A percentile compares a stretch with the other conserved stretches of the same genome.
These are phyloP conservation scores for Pythium sukuiense DNA, from an alignment of 352 stramenopile species.

Conservation along the genomic window DNA sequence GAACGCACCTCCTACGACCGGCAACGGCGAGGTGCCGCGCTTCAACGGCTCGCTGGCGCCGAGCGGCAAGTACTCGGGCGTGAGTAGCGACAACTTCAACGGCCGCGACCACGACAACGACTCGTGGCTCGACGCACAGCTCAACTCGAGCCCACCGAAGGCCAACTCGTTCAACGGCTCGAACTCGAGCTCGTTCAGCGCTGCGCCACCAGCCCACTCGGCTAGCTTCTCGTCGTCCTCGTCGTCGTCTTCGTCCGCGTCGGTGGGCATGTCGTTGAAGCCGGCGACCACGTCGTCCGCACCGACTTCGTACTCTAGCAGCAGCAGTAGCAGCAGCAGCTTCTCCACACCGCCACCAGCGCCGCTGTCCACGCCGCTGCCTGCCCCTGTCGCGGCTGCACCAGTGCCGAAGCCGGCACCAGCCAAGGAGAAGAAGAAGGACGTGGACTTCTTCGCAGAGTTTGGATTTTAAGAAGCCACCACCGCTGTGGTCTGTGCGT, in stretches of 20 bases:
- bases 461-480: slow-evolving; percentile 60
- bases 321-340: slow-evolving; percentile 22
- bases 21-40: slow-evolving; percentile 43
- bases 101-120: slow-evolving; percentile 61
- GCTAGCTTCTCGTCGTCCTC: slow-evolving; percentile 50
- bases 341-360: slow-evolving; percentile 27
- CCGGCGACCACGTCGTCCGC: slow-evolving; percentile 27
- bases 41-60: slow-evolving; percentile 56
- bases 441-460: slow-evolving; percentile 85
- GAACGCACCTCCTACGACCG: slow-evolving; percentile 15
- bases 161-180: slow-evolving; percentile 38
- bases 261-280: slow-evolving; percentile 12
- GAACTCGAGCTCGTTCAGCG: background rate
- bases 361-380: slow-evolving; percentile 1
- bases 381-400: slow-evolving; percentile 24
- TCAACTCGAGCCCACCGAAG: slow-evolving; percentile 31
- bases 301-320: slow-evolving; percentile 26
- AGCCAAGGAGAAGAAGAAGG: slow-evolving; percentile 63
- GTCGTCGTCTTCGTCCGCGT: slow-evolving; percentile 14
- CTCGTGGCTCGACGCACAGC: slow-evolving; percentile 66
- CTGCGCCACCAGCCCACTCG: slow-evolving; percentile 29
- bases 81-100: slow-evolving; percentile 35
- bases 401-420: slow-evolving; percentile 16
- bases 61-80: slow-evolving; percentile 66
- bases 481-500: background rate